Evolutionary conservation across 306 rosid species (phyloP), one percentile per base, ranked within the genome.

Genomic region (Fragaria vesca): DNA sequence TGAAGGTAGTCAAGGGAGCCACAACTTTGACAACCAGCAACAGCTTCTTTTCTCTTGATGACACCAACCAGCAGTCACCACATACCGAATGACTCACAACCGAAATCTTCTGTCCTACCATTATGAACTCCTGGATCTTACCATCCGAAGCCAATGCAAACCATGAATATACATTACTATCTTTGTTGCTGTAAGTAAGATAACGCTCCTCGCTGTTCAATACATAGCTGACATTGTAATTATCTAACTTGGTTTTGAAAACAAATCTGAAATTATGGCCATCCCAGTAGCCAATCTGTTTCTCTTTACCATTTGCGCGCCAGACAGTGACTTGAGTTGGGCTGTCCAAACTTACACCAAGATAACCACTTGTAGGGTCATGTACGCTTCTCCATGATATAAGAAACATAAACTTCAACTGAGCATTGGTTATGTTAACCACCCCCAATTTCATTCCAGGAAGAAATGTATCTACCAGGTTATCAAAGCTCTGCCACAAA

Each of bases 401-500:
- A 18, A 80, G 61, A 55, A 54, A 80, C 61, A 28, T 79, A 24
- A 1, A 17, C 70, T 75, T 46, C 30, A 36, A 36, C 69, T 34
- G 71, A 13, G 61, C 66, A 3, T 69, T 75, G 71, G 51, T 71
- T 18, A 69, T 24, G 76, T 74, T 75, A 57, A 75, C 70, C n/a
- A 34, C 21, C 21, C 79, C 83, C 24, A 80, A 6, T 50, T 46
- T 74, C 83, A 74, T 80, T n/a, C 79, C 79, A 46, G 83, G 79
- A 38, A 80, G 75, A 75, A 67, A 80, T 2, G 79, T 68, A 43
- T 80, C 72, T 0, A 70, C 70, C 8, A 63, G 83, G 45, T 58
- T 12, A 28, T 80, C 24, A 13, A 80, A 80, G 71, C 83, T 80
- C 57, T 75, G 76, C 76, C 80, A 80, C 7, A 80, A 18, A 1